Evolutionary conservation across 1,139 yeast species (phyloP).

Genomic region (Candida sanyaensis): DNA sequence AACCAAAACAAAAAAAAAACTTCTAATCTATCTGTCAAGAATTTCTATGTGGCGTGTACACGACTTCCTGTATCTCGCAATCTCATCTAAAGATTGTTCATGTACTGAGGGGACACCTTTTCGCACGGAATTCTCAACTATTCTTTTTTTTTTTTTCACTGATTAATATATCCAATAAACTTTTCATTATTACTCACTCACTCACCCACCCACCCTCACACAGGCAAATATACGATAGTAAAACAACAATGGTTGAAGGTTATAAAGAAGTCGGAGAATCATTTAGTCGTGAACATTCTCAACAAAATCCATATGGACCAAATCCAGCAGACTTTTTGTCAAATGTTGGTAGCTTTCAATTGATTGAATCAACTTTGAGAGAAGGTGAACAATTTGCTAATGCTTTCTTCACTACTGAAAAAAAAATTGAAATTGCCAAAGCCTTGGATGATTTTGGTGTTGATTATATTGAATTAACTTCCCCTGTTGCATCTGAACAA

Average conservation of each 20-base stretch:
- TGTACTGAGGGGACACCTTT: too few species aligned
- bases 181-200: background rate
- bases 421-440: constrained; percentile 96
- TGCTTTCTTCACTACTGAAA: constrained; percentile 92
- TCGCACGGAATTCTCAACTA: too few species aligned
- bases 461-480: constrained; percentile 94
- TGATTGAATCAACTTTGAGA: constrained; percentile 93
- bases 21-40: too few species aligned
- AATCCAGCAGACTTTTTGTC: constrained; percentile 91
- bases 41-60: too few species aligned
- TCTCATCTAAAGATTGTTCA: too few species aligned
- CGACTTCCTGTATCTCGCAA: too few species aligned
- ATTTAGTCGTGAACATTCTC: constrained; percentile 6
- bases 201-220: too few species aligned
- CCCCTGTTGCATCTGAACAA: constrained; percentile 98
- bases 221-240: too few species aligned
- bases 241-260: constrained; percentile 5
- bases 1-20: too few species aligned
- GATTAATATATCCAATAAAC: too few species aligned
- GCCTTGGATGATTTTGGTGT: constrained; percentile 98
- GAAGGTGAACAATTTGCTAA: constrained; percentile 99
- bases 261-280: constrained; percentile 12
- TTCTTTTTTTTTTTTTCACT: too few species aligned
- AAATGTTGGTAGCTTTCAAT: constrained; percentile 84
- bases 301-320: constrained; percentile 85